phyloP scores from a whole-genome alignment of 352 stramenopile genomes.

The Pythium dissimile region DNA sequence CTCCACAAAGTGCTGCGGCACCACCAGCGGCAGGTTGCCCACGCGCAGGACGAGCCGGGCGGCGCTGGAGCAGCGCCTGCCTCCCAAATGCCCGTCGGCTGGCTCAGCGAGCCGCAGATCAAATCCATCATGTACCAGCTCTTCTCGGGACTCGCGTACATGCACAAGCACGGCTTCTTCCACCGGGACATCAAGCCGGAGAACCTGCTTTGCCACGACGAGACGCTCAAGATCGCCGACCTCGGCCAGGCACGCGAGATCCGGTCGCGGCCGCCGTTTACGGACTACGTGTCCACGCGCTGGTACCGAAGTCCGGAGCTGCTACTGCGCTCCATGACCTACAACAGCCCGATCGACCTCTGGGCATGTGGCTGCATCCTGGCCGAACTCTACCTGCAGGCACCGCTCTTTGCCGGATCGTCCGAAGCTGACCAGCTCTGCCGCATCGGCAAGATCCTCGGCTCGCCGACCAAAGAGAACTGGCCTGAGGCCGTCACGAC shows the following conservation, averaged over 20 bases:
- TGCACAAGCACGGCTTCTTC: conserved; percentile 85
- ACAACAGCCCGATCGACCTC: conserved; percentile 81
- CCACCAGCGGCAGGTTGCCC: not conserved
- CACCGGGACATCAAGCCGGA: conserved; percentile 83
- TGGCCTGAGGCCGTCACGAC: conserved; percentile 91
- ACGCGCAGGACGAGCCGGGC: not conserved
- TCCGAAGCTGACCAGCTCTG: conserved; percentile 96
- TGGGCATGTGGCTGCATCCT: conserved; percentile 83
- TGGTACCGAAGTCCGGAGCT: conserved; percentile 82
- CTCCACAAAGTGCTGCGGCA: conserved; percentile 74
- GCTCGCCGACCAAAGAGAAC: conserved; percentile 80
- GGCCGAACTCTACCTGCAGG: conserved; percentile 70
- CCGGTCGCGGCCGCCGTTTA: conserved; percentile 61
- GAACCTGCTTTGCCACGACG: conserved; percentile 60
- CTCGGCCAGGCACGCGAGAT: conserved; percentile 74
- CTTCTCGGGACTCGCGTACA: conserved; percentile 68
- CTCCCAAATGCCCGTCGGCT: conserved; percentile 13
- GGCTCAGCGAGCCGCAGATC: conserved; percentile 63
- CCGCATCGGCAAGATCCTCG: conserved; percentile 93
- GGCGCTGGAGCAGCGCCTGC: no score
- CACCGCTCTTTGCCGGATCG: conserved; percentile 76
- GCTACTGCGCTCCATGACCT: conserved; percentile 54
- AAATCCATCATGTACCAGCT: conserved; percentile 79
- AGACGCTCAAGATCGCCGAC: conserved; percentile 74
- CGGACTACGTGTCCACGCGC: conserved; percentile 72